Evolutionary conservation across 495 filamentous ascomycete species (phyloP), one percentile per base, ranked within the genome.

Genomic region (Xylaria acuta): DNA sequence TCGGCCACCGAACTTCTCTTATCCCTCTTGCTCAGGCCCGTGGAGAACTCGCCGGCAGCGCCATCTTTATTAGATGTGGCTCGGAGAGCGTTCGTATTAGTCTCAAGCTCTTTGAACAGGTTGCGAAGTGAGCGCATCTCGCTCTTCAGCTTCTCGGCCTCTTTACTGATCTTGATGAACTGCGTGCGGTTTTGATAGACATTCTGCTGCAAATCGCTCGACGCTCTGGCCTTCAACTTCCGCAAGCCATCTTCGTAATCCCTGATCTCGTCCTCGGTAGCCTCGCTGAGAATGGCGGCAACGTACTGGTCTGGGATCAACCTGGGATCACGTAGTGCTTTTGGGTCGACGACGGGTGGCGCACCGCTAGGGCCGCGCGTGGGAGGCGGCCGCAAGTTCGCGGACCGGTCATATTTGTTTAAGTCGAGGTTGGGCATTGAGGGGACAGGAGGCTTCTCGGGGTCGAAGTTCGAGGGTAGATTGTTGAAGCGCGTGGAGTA

Each of bases 81-180:
- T 9, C 92, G 88, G 9, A 98, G 82, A 0, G 93, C 91, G 12
- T 88, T 91, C 5, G 92, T 94, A 75, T 89, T 90, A 27, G 83
- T 80, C 65, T 90, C 92, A 12, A 99, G 86, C 72, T 99, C 96
- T 32, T 92, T 91, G 90, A 98, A 97, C 54, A 98, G 86, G 56
- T 91, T 90, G 25, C 92, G 88, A 5, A 99, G 90, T 2, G 92
- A 91, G 30, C 94, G 90, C 95, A 99, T 98, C 80, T 99, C 96
- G 58, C 90, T 88, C 78, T 97, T 98, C 65, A 99, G 88, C 81
- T 97, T 97, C 77, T 99, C 96, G 3, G 97, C 97, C 82, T 99
- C 97, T 83, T 97, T 96, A 80, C 94, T 97, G 81, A 99, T 98
- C 76, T 97, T 95, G 85, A 99, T 97, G 82, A 99, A 99, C 76